Evolutionary conservation across 2,329 filamentous ascomycete species (phyloP), one percentile per base, ranked within the genome.

Genomic region (Phaeomoniella chlamydospora): DNA sequence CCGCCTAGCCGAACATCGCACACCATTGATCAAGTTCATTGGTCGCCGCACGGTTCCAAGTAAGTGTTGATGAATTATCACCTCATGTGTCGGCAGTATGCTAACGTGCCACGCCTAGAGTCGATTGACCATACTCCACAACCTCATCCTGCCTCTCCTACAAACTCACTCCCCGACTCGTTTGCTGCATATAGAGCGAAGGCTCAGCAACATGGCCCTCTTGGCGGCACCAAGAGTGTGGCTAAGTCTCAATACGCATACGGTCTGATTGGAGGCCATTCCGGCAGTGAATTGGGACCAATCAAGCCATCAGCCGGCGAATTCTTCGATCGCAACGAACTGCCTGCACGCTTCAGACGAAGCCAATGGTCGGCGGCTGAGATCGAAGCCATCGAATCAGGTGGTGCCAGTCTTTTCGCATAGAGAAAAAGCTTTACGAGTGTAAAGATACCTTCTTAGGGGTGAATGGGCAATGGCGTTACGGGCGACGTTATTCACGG

Each of bases 331-430:
- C 76, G 86, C 48, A 82, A 75, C 48, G 82, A 98, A 62, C 76
- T 98, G 15, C 88, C 90, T 13, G 56, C 67, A 43, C 75, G 88
- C 49, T 98, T 94, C 72, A 75, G 78, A 52, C 73, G 85, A 45
- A 65, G 73, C 34, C 71, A 75, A 10, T 81, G 87, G 62, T 78
- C 73, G 26, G 61, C 77, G 48, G 77, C 77, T 31, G 90, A 98
- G 72, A 98, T 98, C 41, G 90, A 96, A 59, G 87, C 86, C 15
- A 73, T 98, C 52, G 86, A 94, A 73, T 90, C 84, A 38, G 90
- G 87, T 37, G 90, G 90, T 39, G 90, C 88, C 19, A 80, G 72
- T 51, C 49, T 75, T 45, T 69, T 65, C 47, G 66, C 61, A 43
- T 74, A 57, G 55, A 48, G 61, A 36, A 6, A 26, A 26, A 26